Conservation (phyloP, 495 filamentous ascomycete species). For the Neurospora tetraspora region DNA sequence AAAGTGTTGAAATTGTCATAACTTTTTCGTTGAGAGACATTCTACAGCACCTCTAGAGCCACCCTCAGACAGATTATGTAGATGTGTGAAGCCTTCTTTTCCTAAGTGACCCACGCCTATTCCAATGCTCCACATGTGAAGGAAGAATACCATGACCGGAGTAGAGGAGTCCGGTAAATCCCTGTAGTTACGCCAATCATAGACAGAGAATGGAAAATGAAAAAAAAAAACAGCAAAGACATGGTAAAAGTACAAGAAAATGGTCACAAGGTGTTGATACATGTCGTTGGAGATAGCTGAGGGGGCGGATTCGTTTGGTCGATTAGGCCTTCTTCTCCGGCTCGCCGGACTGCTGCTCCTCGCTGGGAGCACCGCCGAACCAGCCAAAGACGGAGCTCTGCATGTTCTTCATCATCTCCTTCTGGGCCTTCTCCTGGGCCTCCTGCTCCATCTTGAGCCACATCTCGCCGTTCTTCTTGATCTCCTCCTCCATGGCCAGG, state of each 20-base stretch:
- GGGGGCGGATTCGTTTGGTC: neutral
- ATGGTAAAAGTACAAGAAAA: constrained; percentile 1
- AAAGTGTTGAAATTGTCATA: neutral
- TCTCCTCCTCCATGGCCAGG: constrained; percentile 76
- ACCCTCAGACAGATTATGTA: constrained; percentile 5
- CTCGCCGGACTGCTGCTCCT: neutral
- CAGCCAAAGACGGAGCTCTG: constrained; percentile 40
- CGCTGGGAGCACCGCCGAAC: constrained; percentile 22
- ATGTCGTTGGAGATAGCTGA: neutral
- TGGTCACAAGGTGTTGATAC: constrained; percentile 8
- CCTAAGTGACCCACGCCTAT: constrained; percentile 2
- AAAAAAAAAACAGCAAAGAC: neutral
- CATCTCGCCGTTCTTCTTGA: constrained; percentile 83
- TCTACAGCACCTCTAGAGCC: constrained; percentile 4
- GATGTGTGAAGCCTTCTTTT: constrained; percentile 5
- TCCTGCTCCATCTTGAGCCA: constrained; percentile 88
- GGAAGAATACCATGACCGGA: constrained; percentile 2
- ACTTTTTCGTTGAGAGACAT: constrained; percentile 1
- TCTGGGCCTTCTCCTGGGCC: constrained; percentile 71
- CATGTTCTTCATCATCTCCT: constrained; percentile 84
- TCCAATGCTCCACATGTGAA: constrained; percentile 9
- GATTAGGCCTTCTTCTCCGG: constrained; percentile 6
- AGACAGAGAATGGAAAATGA: constrained; percentile 1
- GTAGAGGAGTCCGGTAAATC: neutral
- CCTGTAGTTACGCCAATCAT: neutral